These are phyloP conservation scores for Houttuynia cordata DNA, from an alignment of 164 flowering plant species.

Conservation along the genomic window DNA sequence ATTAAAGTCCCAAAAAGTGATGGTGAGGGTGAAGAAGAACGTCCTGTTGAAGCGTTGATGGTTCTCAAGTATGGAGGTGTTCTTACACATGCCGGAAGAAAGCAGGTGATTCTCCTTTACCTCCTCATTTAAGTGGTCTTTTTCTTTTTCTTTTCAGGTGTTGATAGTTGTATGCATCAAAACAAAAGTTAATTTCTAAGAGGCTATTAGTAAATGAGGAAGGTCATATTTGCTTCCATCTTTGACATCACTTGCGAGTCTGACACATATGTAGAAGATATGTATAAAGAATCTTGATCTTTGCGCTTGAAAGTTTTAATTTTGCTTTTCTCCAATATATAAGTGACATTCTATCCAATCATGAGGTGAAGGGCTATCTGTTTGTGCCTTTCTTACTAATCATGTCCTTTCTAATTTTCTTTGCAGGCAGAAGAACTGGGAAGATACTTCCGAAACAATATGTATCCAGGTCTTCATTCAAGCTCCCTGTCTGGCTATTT, in stretches of 20 bases:
- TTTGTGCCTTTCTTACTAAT: not conserved
- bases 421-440: slow-evolving; percentile 97
- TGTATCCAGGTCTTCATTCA: slow-evolving; percentile 82
- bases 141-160: not conserved
- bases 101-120: slow-evolving; percentile 49
- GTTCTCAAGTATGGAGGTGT: slow-evolving; percentile 99
- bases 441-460: slow-evolving; percentile 90
- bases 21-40: slow-evolving; percentile 93
- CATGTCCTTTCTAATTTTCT: not conserved
- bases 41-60: slow-evolving; percentile 95
- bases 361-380: not conserved
- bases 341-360: no score
- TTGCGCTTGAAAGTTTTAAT: not conserved
- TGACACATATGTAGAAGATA: not conserved
- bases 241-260: no score
- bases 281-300: not conserved
- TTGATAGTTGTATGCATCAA: no score
- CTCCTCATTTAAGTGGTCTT: not conserved
- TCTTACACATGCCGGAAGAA: slow-evolving; percentile 99
- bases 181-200: no score
- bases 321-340: not conserved
- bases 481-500: not conserved
- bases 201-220: no score
- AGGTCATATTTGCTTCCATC: no score
- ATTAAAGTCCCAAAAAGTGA: slow-evolving; percentile 54